Percentiles rank a stretch among this genome's conserved stretches.
These are phyloP conservation scores for Fusarium devonianum DNA, from an alignment of 2,329 filamentous ascomycete genomes.

Conservation along the genomic window DNA sequence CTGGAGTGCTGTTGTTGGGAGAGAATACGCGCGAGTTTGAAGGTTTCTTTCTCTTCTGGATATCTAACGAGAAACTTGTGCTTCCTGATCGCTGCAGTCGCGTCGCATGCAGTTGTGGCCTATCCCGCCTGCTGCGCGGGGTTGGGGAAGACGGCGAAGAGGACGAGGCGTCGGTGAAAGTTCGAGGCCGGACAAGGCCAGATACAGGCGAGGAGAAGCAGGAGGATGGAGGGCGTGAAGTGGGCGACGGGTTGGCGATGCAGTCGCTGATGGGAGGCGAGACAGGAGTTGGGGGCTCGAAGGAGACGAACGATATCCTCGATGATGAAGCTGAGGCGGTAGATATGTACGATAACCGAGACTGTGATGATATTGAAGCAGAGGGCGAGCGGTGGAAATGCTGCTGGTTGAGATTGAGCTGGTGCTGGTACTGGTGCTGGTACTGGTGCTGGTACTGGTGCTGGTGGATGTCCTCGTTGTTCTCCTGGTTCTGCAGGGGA, in stretches of 20 bases:
- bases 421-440: slow-evolving; percentile 36
- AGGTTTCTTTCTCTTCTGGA: slow-evolving; percentile 33
- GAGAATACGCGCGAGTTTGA: slow-evolving; percentile 39
- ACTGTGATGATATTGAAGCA: slow-evolving; percentile 35
- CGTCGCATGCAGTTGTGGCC: slow-evolving; percentile 59
- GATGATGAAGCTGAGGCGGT: slow-evolving; percentile 32
- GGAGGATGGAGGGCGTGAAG: slow-evolving; percentile 16
- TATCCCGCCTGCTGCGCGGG: slow-evolving; percentile 53
- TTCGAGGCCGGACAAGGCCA: slow-evolving; percentile 27
- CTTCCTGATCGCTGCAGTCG: slow-evolving; percentile 55
- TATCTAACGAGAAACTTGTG: slow-evolving; percentile 43
- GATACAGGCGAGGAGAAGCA: slow-evolving; percentile 28
- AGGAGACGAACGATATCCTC: slow-evolving; percentile 33
- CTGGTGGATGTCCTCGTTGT: slow-evolving; percentile 13
- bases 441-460: slow-evolving; percentile 7
- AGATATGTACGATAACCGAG: slow-evolving; percentile 40
- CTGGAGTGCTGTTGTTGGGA: slow-evolving; percentile 47
- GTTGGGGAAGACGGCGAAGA: slow-evolving; percentile 42
- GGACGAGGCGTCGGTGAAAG: slow-evolving; percentile 32
- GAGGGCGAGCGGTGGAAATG: slow-evolving; percentile 40
- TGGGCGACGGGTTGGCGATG: slow-evolving; percentile 11
- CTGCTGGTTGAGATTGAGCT: slow-evolving; percentile 38
- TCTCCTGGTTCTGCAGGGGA: slow-evolving; percentile 12
- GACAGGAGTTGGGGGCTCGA: slow-evolving; percentile 35
- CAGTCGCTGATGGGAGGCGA: slow-evolving; percentile 26